These are phyloP conservation scores for Brassica nigra DNA, from an alignment of 345 rosid species.

Conservation along the genomic window DNA sequence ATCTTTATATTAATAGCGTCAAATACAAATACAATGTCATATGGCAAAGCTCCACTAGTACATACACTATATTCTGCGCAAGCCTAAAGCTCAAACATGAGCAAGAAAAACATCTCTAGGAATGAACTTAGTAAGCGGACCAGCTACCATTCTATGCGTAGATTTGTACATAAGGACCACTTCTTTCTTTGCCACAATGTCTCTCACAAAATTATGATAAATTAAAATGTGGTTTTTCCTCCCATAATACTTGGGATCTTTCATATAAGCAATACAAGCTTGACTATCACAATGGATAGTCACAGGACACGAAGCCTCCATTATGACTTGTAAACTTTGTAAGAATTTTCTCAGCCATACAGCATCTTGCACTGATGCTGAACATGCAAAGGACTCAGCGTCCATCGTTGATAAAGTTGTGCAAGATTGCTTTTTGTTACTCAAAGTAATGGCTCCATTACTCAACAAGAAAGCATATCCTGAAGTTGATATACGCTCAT, in stretches of 20 bases:
- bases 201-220: not conserved
- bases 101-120: not conserved
- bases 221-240: not conserved
- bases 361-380: not conserved
- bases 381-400: not conserved
- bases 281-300: not conserved
- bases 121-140: not conserved
- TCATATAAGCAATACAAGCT: not conserved
- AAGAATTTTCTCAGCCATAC: not conserved
- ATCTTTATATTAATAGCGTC: not conserved
- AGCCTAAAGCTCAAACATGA: not conserved
- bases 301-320: not conserved
- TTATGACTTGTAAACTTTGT: not conserved
- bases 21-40: not conserved
- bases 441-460: not conserved
- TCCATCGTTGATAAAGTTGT: not conserved
- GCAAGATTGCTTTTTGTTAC: not conserved
- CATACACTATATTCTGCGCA: not conserved
- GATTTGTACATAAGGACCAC: not conserved
- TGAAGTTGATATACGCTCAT: not conserved
- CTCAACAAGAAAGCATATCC: not conserved
- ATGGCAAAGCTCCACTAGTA: not conserved
- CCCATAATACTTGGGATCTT: not conserved
- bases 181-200: not conserved
- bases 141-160: not conserved